A percentile compares a stretch with the other conserved stretches of the same genome.
Evolutionary conservation across 768 basidiomycete species (phyloP).

Genomic region (Psilocybe cubensis): DNA sequence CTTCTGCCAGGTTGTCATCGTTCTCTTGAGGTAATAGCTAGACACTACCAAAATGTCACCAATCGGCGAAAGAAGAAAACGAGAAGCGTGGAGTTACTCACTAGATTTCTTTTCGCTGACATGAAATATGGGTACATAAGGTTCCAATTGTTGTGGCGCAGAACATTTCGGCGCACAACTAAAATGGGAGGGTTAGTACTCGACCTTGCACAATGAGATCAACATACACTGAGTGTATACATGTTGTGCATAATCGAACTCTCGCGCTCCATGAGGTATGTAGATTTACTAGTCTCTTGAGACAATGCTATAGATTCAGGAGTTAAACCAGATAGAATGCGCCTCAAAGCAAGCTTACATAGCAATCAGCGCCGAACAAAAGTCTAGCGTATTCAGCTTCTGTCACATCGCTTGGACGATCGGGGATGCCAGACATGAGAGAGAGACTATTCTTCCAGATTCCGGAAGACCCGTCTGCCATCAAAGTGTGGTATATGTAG

Average conservation of each 20-base stretch:
- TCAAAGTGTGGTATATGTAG: slow-evolving; percentile 28
- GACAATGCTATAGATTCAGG: background rate
- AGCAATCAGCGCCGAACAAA: background rate
- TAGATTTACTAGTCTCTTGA: background rate
- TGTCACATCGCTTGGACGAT: background rate
- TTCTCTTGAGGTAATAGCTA: background rate
- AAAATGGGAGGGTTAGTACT: no score
- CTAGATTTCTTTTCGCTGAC: no score
- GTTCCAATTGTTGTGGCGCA: no score
- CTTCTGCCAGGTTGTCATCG: background rate
- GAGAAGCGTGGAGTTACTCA: no score
- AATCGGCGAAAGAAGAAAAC: no score
- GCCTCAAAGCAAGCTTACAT: no score
- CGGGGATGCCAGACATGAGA: background rate
- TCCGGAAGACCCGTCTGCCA: slow-evolving; percentile 10
- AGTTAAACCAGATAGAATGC: background rate
- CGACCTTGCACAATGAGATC: background rate
- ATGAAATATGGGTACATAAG: no score
- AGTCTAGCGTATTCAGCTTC: background rate
- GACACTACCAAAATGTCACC: no score
- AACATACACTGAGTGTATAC: background rate
- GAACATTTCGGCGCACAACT: no score
- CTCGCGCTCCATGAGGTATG: background rate
- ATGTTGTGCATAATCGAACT: background rate
- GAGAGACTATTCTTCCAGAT: slow-evolving; percentile 1